Percentiles rank a stretch among this genome's conserved stretches.
Conservation (phyloP, 768 basidiomycete species). For the Leccinum disarticulatum region DNA sequence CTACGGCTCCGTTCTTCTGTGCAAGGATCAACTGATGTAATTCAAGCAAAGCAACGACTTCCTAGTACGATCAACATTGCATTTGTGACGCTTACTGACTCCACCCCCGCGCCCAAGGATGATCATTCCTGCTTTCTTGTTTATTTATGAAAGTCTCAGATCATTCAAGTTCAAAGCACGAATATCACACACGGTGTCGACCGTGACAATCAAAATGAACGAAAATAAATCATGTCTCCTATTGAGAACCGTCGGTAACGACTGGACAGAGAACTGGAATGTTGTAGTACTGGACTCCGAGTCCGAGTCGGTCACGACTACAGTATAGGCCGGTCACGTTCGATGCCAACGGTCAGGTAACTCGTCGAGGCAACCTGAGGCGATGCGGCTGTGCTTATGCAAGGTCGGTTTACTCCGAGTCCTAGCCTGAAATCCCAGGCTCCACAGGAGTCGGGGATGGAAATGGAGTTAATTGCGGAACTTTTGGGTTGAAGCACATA, state of each 20-base stretch:
- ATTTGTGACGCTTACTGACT: constrained; percentile 99
- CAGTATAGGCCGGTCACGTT: too few species aligned
- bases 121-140: constrained; percentile 96
- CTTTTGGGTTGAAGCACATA: too few species aligned
- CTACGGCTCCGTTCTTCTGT: constrained; percentile 90
- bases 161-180: constrained; percentile 76
- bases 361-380: too few species aligned
- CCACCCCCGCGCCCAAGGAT: constrained; percentile 82
- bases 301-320: too few species aligned
- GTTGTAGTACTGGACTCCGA: constrained; percentile 43
- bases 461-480: too few species aligned
- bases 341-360: too few species aligned
- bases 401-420: too few species aligned
- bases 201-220: constrained; percentile 80
- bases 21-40: constrained; percentile 2
- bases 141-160: constrained; percentile 75
- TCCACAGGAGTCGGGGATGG: too few species aligned
- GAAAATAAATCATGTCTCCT: constrained; percentile 99
- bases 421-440: too few species aligned
- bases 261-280: constrained; percentile 99
- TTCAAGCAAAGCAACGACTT: constrained; percentile 3
- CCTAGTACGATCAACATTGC: constrained; percentile 91
- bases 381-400: too few species aligned
- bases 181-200: constrained; percentile 93
- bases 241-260: constrained; percentile 91